phyloP scores from a whole-genome alignment of 2,329 filamentous ascomycete genomes.

The Xylariomycetidae sp. region DNA sequence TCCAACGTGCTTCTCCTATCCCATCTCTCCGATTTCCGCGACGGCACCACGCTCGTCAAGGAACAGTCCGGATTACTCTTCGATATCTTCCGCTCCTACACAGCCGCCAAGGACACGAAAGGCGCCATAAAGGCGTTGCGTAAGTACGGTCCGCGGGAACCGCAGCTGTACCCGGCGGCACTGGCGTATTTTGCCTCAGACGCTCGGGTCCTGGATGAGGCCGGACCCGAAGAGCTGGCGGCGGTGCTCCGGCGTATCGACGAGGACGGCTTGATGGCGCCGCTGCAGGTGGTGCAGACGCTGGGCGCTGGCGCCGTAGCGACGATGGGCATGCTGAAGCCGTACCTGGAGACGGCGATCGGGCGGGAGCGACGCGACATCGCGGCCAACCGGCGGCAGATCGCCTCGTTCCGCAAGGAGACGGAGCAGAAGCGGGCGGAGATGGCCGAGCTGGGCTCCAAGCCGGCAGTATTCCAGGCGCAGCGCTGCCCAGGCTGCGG shows the following conservation, averaged over 20 bases:
- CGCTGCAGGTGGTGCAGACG: conserved; percentile 92
- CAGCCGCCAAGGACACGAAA: conserved; percentile 81
- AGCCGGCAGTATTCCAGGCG: conserved; percentile 84
- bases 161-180: conserved; percentile 86
- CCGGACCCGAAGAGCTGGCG: conserved; percentile 75
- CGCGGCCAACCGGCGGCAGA: conserved; percentile 68
- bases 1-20: conserved; percentile 92
- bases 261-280: conserved; percentile 86
- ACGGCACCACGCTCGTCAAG: conserved; percentile 86
- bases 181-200: conserved; percentile 91
- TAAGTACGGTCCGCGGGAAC: conserved; percentile 88
- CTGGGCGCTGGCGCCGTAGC: conserved; percentile 65
- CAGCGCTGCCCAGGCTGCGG: conserved; percentile 82
- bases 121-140: conserved; percentile 84
- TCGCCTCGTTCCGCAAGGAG: conserved; percentile 76
- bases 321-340: conserved; percentile 96
- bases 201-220: conserved; percentile 72
- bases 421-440: conserved; percentile 75
- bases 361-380: conserved; percentile 85
- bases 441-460: conserved; percentile 67
- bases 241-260: conserved; percentile 80
- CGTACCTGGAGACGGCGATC: conserved; percentile 84
- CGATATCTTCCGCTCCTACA: conserved; percentile 96
- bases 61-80: conserved; percentile 88
- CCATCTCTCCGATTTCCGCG: conserved; percentile 81